Evolutionary conservation across 768 basidiomycete genomes (phyloP).

Genomic region (Calocera viscosa): DNA sequence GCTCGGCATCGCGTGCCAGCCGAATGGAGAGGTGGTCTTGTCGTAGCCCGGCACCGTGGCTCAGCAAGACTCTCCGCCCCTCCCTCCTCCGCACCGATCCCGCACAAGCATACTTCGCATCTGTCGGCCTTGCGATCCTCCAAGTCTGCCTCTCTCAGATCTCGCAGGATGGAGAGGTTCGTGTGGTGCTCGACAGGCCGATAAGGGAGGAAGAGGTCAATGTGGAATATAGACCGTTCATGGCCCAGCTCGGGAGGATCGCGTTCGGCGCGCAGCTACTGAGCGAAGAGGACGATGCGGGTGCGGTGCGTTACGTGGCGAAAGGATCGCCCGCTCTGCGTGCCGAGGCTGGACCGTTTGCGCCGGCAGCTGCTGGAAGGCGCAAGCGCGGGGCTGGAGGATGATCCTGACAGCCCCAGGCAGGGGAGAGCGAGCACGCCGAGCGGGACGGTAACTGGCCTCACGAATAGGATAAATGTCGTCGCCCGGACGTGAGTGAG

Average conservation of each 20-base stretch:
- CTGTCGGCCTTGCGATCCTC: constrained; percentile 61
- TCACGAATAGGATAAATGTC: constrained; percentile 66
- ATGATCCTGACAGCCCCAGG: no score
- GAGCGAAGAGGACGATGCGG: constrained; percentile 42
- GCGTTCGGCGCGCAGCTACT: constrained; percentile 40
- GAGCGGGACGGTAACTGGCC: constrained; percentile 52
- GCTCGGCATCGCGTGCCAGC: constrained; percentile 82
- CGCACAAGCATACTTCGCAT: constrained; percentile 64
- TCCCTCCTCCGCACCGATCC: constrained; percentile 48
- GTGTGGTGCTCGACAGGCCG: constrained; percentile 43
- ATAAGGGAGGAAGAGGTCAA: constrained; percentile 55
- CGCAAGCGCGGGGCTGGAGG: constrained; percentile 36
- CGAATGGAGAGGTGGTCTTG: constrained; percentile 63
- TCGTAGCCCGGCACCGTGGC: constrained; percentile 54
- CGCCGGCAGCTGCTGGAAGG: constrained; percentile 46
- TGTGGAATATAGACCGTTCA: constrained; percentile 48
- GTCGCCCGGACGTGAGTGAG: constrained; percentile 59
- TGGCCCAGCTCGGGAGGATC: constrained; percentile 49
- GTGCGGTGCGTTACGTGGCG: constrained; percentile 35
- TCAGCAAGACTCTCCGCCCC: constrained; percentile 25
- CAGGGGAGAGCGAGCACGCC: constrained; percentile 35
- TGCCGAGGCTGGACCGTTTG: constrained; percentile 49
- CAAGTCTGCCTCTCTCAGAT: constrained; percentile 44
- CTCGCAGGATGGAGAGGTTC: constrained; percentile 38
- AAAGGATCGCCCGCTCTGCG: constrained; percentile 29